Evolutionary conservation across 257 asterid genomes (phyloP).

Genomic region (Solanum gracilifrons): DNA sequence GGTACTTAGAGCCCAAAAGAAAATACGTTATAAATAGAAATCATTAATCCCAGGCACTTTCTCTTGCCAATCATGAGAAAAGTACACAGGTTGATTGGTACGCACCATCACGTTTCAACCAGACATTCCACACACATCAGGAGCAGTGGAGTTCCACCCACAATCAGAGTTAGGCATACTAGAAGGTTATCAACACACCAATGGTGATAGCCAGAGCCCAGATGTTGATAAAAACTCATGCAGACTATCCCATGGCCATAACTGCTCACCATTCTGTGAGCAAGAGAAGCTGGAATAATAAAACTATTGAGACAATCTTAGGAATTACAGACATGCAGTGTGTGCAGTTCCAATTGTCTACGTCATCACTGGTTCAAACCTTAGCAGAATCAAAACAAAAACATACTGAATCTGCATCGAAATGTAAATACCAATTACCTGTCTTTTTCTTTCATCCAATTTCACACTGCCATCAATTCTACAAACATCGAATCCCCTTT

Average conservation of each 20-base stretch:
- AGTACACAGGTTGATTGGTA: neutral
- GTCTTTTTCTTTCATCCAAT: slow-evolving; percentile 64
- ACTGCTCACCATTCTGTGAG: neutral
- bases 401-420: neutral
- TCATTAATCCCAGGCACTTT: neutral
- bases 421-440: slow-evolving; percentile 33
- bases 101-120: neutral
- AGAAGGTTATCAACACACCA: neutral
- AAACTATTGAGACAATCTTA: neutral
- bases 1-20: neutral
- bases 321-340: neutral
- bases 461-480: slow-evolving; percentile 87
- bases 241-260: neutral
- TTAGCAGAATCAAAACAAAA: neutral
- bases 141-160: neutral
- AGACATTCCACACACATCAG: neutral
- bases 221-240: neutral
- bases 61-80: neutral
- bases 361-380: neutral
- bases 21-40: neutral
- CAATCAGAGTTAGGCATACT: neutral
- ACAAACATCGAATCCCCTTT: slow-evolving; percentile 70
- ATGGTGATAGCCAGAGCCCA: neutral
- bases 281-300: neutral
- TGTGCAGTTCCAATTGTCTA: neutral